Evolutionary conservation across 225 moss, liverwort and hornwort species (phyloP), one percentile per base, ranked within the genome.

Genomic region (Pseudisothecium myosuroides): DNA sequence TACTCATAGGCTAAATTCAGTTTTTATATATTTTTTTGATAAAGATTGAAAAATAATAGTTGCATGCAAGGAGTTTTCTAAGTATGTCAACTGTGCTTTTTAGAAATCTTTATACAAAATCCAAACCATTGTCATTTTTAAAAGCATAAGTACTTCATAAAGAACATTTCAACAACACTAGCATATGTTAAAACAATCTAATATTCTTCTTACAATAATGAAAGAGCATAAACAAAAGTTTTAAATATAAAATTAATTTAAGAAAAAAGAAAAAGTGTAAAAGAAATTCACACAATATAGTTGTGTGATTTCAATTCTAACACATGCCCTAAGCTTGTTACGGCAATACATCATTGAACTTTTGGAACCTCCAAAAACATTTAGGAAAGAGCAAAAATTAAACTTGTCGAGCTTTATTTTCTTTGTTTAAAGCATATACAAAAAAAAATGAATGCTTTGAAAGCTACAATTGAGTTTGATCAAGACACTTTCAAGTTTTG

Each of bases 161-260:
- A 37, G 5, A 66, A 66, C 7, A 37, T 6, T 43, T 17, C 27
- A 43, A 7, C 3, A 28, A 27, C 26, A 72, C 3, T 10, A 27
- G 1, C 12, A 16, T 14, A 17, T 16, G 7, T 39, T 6, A 24
- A 69, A 69, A 14, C 24, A 23, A 39, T 39, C 4, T 7, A 8
- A 63, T 36, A 9, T 69, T 39, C 14, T 39, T 9, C 5, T 56
- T 54, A 54, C 6, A 68, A 68, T 7, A 7, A 22, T 22, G 4
- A 12, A 12, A 22, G n/a, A n/a, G 2, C 0, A 22, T 39, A 6
- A 69, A 12, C 2, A 22, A n/a, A n/a, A 1, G 0, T 67, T 21
- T 67, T 6, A 1, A 21, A n/a, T 68, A 5, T 24, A 26, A 24
- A 0, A 14, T 20, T 24, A 39, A 22, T 23, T 11, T 20, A 12